Base-by-base conservation (phyloP, 768 basidiomycete genomes). In the Leccinellum albellum region DNA sequence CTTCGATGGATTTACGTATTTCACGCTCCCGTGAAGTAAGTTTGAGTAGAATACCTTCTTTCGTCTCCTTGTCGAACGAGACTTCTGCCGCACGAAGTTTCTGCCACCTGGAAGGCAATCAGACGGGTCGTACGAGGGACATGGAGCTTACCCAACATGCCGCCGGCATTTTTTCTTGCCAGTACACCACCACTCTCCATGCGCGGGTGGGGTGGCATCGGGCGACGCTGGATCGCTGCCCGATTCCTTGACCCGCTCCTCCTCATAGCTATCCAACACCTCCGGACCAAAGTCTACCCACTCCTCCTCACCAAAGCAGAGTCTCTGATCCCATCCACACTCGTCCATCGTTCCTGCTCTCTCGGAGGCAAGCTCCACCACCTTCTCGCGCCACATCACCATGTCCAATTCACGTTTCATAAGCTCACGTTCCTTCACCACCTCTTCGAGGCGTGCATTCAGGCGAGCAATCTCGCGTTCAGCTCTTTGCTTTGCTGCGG, bases 281-380 rank as follows among this genome's bases (percentile, higher is more conserved):
- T 80, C 81, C 3, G 73, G 75, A 9, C 84, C 87, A 70, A 85
- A 87, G 50, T 87, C 87, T 35, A 74, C 79, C 78, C 84, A 91
- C 67, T 91, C 89, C 56, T 86, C 84, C 48, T 92, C 89, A n/a
- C 87, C 87, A 67, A 87, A 86, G 58, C 88, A 88, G 23, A 97
- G 76, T 29, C 94, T 79, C 64, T 87, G 85, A 70, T 97, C 94
- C 86, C 93, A 94, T 5, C 94, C 93, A 71, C 94, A 97, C 63
- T 84, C 82, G 17, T 82, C 81, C 15, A 83, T 67, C n/a, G 75
- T 73, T 57, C 84, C 83, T 10, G 88, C 83, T 35, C 89, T 79
- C 45, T 82, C 82, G n/a, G 75, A 78, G 23, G 89, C 89, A 44
- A 89, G 77, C 55, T 83, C 79, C 15, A 89, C 74, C 28, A 91